Evolutionary conservation across 768 basidiomycete species (phyloP).

Genomic region (Mycena venus): DNA sequence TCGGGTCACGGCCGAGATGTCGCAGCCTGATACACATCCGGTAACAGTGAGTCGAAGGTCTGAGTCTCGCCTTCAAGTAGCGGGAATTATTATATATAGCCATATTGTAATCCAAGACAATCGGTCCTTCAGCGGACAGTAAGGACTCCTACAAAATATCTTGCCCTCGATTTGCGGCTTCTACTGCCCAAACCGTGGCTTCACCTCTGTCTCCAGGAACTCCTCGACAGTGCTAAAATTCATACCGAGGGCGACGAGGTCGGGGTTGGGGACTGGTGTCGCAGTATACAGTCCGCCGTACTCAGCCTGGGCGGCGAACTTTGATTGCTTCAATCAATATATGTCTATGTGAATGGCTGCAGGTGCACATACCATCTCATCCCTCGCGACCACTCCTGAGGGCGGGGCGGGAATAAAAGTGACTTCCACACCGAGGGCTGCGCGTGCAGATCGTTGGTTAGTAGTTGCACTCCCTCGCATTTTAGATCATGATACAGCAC

Average conservation of each 20-base stretch:
- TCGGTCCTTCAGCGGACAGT: no score
- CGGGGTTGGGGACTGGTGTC: slow-evolving; percentile 13
- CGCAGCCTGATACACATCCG: no score
- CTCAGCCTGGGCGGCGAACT: background rate
- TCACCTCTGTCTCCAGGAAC: slow-evolving; percentile 7
- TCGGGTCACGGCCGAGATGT: background rate
- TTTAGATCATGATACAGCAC: background rate
- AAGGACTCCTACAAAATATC: no score
- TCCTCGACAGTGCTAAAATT: slow-evolving; percentile 6
- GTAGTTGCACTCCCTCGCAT: background rate
- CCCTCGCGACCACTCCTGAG: background rate
- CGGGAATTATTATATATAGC: no score
- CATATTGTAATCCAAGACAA: no score
- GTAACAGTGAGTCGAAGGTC: no score
- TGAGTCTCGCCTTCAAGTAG: no score
- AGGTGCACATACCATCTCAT: slow-evolving; percentile 18
- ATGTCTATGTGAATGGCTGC: background rate
- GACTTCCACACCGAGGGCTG: slow-evolving; percentile 15
- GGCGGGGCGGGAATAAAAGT: slow-evolving; percentile 2
- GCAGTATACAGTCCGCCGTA: background rate
- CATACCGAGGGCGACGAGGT: slow-evolving; percentile 9
- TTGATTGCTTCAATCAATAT: background rate
- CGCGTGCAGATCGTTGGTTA: background rate
- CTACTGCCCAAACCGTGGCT: slow-evolving; percentile 9
- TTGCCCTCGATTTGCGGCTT: no score